Evolutionary conservation across 108 stramenopile species (phyloP).

Genomic region (Conticribra weissflogii): DNA sequence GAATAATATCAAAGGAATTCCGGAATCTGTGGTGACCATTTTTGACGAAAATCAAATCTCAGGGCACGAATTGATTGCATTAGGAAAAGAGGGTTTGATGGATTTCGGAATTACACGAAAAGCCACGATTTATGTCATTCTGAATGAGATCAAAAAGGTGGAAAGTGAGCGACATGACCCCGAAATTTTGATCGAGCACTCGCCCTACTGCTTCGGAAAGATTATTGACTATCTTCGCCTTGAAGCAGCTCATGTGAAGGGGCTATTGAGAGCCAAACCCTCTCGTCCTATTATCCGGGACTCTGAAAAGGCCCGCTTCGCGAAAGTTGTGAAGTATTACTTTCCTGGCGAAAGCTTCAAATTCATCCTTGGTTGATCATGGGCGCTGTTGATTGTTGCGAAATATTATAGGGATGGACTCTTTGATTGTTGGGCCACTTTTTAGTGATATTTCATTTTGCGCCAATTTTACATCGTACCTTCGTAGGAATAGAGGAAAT

Average conservation of each 20-base stretch:
- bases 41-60: constrained; percentile 15
- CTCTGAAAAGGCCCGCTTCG: neutral
- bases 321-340: constrained; percentile 7
- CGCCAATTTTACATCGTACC: too few relatives aligned
- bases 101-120: constrained; percentile 17
- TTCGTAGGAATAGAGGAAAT: too few relatives aligned
- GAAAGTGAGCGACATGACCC: neutral
- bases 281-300: neutral
- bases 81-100: constrained; percentile 16
- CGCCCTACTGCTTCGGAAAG: constrained; percentile 10
- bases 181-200: neutral
- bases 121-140: constrained; percentile 18
- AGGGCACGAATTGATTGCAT: constrained; percentile 20
- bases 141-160: constrained; percentile 26
- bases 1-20: constrained; percentile 9
- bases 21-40: neutral
- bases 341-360: neutral
- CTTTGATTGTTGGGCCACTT: too few relatives aligned
- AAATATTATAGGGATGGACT: too few relatives aligned
- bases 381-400: too few relatives aligned
- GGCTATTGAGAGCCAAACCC: neutral
- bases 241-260: neutral
- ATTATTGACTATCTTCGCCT: constrained; percentile 12
- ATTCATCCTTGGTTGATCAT: constrained; percentile 1
- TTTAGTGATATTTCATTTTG: too few relatives aligned